phyloP scores from a whole-genome alignment of 73 alveolate species.

The Uronychia binucleata region DNA sequence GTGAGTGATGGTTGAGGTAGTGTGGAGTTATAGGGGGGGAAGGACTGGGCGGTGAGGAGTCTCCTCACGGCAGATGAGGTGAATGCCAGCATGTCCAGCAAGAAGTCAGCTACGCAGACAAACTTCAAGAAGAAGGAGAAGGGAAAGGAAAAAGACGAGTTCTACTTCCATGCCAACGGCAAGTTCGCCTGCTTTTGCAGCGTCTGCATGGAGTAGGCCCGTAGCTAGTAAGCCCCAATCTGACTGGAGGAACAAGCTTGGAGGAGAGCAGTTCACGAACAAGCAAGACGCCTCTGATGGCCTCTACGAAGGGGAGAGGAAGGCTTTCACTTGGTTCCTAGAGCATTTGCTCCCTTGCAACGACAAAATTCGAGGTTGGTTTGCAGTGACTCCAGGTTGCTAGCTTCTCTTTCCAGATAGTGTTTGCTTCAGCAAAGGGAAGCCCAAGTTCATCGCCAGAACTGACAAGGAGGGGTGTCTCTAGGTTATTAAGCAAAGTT shows the following conservation, averaged over 20 bases:
- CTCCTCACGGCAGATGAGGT: neutral
- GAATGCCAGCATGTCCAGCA: neutral
- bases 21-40: too few relatives aligned
- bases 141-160: neutral
- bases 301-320: slow-evolving; percentile 4
- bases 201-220: neutral
- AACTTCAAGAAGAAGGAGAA: neutral
- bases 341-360: slow-evolving; percentile 38
- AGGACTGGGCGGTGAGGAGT: too few relatives aligned
- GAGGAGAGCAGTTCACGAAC: neutral
- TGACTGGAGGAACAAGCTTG: too few relatives aligned
- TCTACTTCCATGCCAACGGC: neutral
- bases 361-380: slow-evolving; percentile 21
- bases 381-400: slow-evolving; percentile 9
- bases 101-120: neutral
- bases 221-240: neutral
- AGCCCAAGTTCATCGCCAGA: slow-evolving; percentile 53
- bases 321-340: slow-evolving; percentile 20
- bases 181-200: neutral
- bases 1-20: slow-evolving; percentile 3
- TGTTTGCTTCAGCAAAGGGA: slow-evolving; percentile 48
- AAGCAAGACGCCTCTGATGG: neutral
- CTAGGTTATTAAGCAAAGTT: slow-evolving; percentile 8
- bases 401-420: slow-evolving; percentile 53
- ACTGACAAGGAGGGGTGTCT: slow-evolving; percentile 46